A percentile compares a stretch with the other conserved stretches of the same genome.
phyloP scores from a whole-genome alignment of 495 filamentous ascomycete genomes.

The Physcia stellaris region DNA sequence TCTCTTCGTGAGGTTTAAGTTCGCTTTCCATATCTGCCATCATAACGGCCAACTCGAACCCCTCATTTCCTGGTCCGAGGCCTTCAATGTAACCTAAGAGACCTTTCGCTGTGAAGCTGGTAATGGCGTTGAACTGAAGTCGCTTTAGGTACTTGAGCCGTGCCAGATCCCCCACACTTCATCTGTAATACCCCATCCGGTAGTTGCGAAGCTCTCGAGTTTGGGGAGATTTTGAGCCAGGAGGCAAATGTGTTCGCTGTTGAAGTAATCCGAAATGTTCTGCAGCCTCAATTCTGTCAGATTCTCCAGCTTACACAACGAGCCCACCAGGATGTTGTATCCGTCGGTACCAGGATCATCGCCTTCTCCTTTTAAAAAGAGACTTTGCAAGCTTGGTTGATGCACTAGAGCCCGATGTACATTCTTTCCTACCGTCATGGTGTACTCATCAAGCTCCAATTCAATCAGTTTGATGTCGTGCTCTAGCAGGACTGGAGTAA shows the following conservation, averaged over 20 bases:
- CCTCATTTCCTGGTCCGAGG: constrained; percentile 23
- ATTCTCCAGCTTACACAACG: constrained; percentile 29
- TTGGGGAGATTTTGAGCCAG: constrained; percentile 34
- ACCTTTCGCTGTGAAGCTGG: constrained; percentile 30
- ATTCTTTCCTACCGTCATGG: constrained; percentile 24
- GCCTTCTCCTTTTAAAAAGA: constrained; percentile 36
- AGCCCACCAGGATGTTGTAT: constrained; percentile 33
- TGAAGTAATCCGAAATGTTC: constrained; percentile 40
- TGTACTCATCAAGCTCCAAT: constrained; percentile 35
- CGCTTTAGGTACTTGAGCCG: constrained; percentile 25
- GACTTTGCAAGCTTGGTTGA: constrained; percentile 30
- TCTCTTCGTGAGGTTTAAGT: constrained; percentile 23
- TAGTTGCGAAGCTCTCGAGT: constrained; percentile 41
- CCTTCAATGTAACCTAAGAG: constrained; percentile 32
- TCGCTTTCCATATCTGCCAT: constrained; percentile 20
- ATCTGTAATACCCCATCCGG: constrained; percentile 41
- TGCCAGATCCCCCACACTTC: constrained; percentile 30
- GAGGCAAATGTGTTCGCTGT: constrained; percentile 32
- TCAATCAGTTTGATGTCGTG: constrained; percentile 32
- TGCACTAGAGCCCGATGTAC: constrained; percentile 40
- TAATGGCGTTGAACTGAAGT: constrained; percentile 32
- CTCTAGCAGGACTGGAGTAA: constrained; percentile 39
- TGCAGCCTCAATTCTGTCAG: constrained; percentile 38
- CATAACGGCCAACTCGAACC: constrained; percentile 27
- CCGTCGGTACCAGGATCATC: constrained; percentile 31